Percentiles rank a stretch among this genome's conserved stretches.
These are phyloP conservation scores for Piper longum DNA, from an alignment of 164 flowering plant species.

Conservation along the genomic window DNA sequence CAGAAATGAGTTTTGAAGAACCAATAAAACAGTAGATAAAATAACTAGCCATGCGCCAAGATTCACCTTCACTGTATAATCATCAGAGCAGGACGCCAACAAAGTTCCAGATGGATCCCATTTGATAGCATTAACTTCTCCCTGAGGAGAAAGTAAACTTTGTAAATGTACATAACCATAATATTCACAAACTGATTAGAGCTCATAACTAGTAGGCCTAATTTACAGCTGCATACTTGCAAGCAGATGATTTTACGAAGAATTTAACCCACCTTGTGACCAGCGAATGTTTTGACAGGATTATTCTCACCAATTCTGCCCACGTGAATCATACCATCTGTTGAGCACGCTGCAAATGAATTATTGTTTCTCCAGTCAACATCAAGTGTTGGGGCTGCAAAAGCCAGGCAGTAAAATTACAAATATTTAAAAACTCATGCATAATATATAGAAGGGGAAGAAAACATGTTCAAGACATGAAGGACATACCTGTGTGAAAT, in stretches of 20 bases:
- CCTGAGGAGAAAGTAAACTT: constrained; percentile 24
- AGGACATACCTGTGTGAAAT: constrained; percentile 59
- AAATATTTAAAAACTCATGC: too few species aligned
- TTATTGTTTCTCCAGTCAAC: constrained; percentile 93
- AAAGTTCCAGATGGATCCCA: constrained; percentile 93
- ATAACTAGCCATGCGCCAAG: too few species aligned
- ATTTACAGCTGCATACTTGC: background rate
- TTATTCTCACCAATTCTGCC: constrained; percentile 82
- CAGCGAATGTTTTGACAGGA: constrained; percentile 63
- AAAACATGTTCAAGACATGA: background rate
- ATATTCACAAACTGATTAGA: too few species aligned
- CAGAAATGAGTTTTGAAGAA: too few species aligned
- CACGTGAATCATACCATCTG: constrained; percentile 88
- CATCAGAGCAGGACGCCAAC: constrained; percentile 96
- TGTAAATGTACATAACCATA: too few species aligned
- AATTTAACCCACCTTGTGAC: constrained; percentile 59
- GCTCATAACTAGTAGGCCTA: too few species aligned
- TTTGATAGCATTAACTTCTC: constrained; percentile 95
- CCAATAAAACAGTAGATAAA: too few species aligned
- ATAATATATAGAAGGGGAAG: too few species aligned
- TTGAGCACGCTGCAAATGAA: constrained; percentile 90
- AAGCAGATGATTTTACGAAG: too few species aligned
- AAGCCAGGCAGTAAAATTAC: background rate
- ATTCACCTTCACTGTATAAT: constrained; percentile 78
- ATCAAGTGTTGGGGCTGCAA: constrained; percentile 86